Evolutionary conservation across 1,284 basidiomycete species (phyloP).

Genomic region (Moniliella sp.): DNA sequence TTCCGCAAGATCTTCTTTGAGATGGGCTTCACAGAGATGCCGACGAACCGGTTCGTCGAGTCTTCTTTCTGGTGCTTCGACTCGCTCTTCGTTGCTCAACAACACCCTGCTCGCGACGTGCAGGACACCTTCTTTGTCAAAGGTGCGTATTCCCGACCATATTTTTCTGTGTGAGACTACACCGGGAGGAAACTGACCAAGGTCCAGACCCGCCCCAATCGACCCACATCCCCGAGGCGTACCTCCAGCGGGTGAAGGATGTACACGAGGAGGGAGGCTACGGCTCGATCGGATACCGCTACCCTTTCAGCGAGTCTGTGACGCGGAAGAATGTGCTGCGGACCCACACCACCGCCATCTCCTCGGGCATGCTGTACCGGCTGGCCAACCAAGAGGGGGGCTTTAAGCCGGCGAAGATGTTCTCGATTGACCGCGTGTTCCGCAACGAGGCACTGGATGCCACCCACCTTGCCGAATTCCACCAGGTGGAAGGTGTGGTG

Average conservation of each 20-base stretch:
- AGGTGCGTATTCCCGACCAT: conserved; percentile 37
- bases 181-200: background rate
- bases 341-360: conserved; percentile 91
- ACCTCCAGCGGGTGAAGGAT: conserved; percentile 67
- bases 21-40: conserved; percentile 99
- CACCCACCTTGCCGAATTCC: conserved; percentile 97
- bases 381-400: conserved; percentile 49
- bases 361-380: conserved; percentile 69
- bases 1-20: conserved; percentile 95
- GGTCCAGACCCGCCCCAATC: conserved; percentile 58
- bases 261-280: conserved; percentile 77
- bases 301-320: conserved; percentile 83
- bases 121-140: conserved; percentile 99
- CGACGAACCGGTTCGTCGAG: conserved; percentile 89
- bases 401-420: conserved; percentile 86
- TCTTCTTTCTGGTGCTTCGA: conserved; percentile 99
- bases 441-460: conserved; percentile 96
- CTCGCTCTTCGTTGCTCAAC: conserved; percentile 89
- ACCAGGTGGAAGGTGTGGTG: conserved; percentile 96
- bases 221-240: conserved; percentile 55
- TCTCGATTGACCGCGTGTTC: conserved; percentile 96
- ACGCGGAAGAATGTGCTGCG: conserved; percentile 74
- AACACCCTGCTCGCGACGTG: conserved; percentile 91
- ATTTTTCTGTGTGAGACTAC: background rate
- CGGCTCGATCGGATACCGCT: conserved; percentile 88